Conservation (phyloP, 202 grass and related monocot species). For the Setaria italica region DNA sequence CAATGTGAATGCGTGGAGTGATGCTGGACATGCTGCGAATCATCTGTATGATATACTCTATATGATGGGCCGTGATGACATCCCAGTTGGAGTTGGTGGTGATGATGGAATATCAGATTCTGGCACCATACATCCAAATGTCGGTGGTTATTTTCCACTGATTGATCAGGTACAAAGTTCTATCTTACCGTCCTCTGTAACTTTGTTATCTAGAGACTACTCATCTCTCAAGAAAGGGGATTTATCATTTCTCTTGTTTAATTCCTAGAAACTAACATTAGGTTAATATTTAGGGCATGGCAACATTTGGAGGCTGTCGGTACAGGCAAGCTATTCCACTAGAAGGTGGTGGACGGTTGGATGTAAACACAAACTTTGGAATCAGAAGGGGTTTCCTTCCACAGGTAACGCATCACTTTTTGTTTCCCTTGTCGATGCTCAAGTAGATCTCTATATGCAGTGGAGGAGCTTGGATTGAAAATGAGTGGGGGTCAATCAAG, state of each 20-base stretch:
- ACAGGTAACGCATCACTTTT: slow-evolving; percentile 48
- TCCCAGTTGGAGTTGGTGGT: slow-evolving; percentile 69
- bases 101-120: slow-evolving; percentile 76
- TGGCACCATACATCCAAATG: slow-evolving; percentile 62
- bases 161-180: slow-evolving; percentile 72
- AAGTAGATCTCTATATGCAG: no score
- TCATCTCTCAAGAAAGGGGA: no score
- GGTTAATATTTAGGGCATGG: slow-evolving; percentile 55
- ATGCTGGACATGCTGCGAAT: slow-evolving; percentile 81
- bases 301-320: slow-evolving; percentile 58
- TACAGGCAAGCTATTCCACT: slow-evolving; percentile 78
- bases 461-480: no score
- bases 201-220: background rate
- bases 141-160: slow-evolving; percentile 80
- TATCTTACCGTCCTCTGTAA: background rate
- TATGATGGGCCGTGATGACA: slow-evolving; percentile 90
- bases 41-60: slow-evolving; percentile 83
- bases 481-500: no score
- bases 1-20: slow-evolving; percentile 62
- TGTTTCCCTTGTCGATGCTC: background rate
- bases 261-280: slow-evolving; percentile 39
- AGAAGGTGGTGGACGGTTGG: slow-evolving; percentile 56
- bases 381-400: slow-evolving; percentile 74
- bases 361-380: slow-evolving; percentile 63
- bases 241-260: slow-evolving; percentile 3